phyloP scores from a whole-genome alignment of 2,329 filamentous ascomycete genomes.

The Sporothrix luriei region DNA sequence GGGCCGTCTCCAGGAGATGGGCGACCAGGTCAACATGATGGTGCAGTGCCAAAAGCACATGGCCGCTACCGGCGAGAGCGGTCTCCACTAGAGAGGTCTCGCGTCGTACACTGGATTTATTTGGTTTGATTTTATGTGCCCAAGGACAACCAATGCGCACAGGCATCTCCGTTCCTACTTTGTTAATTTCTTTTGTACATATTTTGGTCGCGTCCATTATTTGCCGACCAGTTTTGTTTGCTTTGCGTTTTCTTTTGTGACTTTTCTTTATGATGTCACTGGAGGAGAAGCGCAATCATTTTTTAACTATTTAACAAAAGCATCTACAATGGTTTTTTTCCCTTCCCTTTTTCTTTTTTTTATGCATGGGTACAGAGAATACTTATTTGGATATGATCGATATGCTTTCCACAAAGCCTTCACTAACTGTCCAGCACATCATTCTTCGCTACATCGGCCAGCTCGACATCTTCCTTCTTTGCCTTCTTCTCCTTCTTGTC shows the following conservation, averaged over 20 bases:
- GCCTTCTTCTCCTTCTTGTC: neutral
- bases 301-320: constrained; percentile 10
- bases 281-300: constrained; percentile 8
- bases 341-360: too few relatives aligned
- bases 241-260: neutral
- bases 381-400: neutral
- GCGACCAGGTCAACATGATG: constrained; percentile 62
- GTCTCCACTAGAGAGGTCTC: constrained; percentile 40
- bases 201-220: neutral
- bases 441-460: neutral
- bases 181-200: neutral
- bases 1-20: constrained; percentile 57
- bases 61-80: constrained; percentile 52
- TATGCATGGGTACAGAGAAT: neutral
- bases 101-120: too few relatives aligned
- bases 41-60: constrained; percentile 59
- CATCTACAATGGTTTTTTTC: neutral
- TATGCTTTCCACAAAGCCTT: too few relatives aligned
- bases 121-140: neutral
- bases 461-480: neutral
- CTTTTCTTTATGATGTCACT: constrained; percentile 17
- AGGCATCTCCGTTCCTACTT: neutral
- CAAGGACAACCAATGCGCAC: too few relatives aligned
- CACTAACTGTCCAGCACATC: neutral
- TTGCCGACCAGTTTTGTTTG: too few relatives aligned